Percentiles rank a stretch among this genome's conserved stretches.
Evolutionary conservation across 2,329 filamentous ascomycete genomes (phyloP).

Genomic region (Ophiocordyceps robertsii): DNA sequence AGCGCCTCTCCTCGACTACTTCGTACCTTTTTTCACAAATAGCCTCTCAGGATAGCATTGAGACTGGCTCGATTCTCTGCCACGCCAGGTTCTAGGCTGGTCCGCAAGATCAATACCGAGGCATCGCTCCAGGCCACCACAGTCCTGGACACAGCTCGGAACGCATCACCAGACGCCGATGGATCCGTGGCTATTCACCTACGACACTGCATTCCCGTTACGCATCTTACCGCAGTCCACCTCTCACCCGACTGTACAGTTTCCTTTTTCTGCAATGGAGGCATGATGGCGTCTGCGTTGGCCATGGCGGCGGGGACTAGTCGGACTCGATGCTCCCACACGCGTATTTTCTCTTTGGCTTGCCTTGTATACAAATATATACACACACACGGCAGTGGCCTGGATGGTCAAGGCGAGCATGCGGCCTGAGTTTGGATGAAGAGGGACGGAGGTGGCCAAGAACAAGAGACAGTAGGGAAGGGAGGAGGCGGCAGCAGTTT

Average conservation of each 20-base stretch:
- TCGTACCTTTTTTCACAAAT: background rate
- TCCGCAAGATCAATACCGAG: background rate
- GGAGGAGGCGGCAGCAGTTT: too few species aligned
- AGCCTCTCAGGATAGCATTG: background rate
- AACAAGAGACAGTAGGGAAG: too few species aligned
- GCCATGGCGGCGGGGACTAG: background rate
- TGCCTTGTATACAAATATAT: slow-evolving; percentile 1
- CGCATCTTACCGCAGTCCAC: background rate
- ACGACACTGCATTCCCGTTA: background rate
- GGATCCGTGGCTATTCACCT: background rate
- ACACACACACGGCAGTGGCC: background rate
- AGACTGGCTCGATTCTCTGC: background rate
- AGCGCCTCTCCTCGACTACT: background rate
- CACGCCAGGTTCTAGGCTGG: background rate
- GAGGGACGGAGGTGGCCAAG: too few species aligned
- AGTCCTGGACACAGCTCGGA: too few species aligned
- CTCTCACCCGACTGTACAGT: background rate
- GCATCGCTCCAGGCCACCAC: too few species aligned
- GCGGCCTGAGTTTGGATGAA: background rate
- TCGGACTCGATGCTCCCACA: background rate
- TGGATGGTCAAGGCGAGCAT: background rate
- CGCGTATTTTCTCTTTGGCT: slow-evolving; percentile 1
- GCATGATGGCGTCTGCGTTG: slow-evolving; percentile 3
- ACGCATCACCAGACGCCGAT: too few species aligned
- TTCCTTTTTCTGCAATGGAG: background rate